phyloP scores from a whole-genome alignment of 139 green algal genomes.

The Astrephomene gubernaculifera region DNA sequence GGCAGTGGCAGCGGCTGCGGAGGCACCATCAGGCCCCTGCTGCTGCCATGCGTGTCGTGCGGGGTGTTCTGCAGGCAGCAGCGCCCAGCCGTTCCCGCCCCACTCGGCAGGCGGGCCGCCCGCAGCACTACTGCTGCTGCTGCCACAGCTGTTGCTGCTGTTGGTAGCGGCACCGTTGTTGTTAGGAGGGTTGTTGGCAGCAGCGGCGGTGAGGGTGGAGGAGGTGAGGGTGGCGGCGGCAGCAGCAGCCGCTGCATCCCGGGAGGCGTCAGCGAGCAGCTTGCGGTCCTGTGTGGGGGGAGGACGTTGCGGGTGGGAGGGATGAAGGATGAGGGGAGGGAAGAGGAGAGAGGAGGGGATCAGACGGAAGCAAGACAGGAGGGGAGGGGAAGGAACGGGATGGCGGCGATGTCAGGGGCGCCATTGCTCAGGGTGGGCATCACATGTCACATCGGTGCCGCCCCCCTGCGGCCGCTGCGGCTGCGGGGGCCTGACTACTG shows the following conservation, averaged over 20 bases:
- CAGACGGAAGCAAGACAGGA: neutral
- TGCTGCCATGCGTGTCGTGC: neutral
- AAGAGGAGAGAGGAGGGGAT: neutral
- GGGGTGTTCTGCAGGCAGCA: too few species aligned
- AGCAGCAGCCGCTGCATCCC: neutral
- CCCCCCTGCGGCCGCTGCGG: too few species aligned
- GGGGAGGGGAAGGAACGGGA: too few species aligned
- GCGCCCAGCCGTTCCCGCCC: neutral
- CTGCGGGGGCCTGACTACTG: too few species aligned
- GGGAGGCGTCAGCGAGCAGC: neutral
- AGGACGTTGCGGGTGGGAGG: neutral
- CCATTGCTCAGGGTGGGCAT: too few species aligned
- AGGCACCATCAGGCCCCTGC: neutral
- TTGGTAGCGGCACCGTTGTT: too few species aligned
- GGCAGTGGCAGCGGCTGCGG: neutral
- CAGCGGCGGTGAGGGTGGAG: neutral
- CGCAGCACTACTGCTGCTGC: neutral
- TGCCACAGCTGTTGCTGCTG: neutral
- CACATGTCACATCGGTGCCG: too few species aligned
- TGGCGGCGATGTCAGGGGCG: too few species aligned
- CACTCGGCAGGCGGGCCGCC: neutral
- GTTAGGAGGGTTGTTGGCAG: neutral
- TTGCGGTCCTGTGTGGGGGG: constrained; percentile 6
- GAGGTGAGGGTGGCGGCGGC: constrained; percentile 8
- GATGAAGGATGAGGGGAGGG: neutral